Evolutionary conservation across 1,284 basidiomycete genomes (phyloP), one percentile per base, ranked within the genome.

Genomic region (Porogramme epimiltina): DNA sequence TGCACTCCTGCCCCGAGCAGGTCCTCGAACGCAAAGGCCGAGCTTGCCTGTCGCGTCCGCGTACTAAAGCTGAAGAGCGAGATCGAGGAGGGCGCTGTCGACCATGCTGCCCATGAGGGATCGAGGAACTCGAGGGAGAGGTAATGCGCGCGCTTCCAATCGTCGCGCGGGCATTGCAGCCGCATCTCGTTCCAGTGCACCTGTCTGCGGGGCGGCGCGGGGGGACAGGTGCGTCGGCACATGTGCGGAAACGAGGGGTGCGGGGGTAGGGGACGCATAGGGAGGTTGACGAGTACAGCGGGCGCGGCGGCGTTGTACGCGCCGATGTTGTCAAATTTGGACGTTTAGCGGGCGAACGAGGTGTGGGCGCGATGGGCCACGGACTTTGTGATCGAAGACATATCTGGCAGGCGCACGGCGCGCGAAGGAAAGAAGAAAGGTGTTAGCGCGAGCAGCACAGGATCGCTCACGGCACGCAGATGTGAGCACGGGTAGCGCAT

Each of bases 121-220:
- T 71, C 96, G 94, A 50, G 96, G 83, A 93, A 95, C 71, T 97
- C 94, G 51, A 96, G 83, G 28, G 87, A 89, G 49, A 90, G 81
- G 70, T 96, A 96, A 77, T 96, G 96, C 13, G 93, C 89, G 57
- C 89, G 80, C 69, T 90, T 91, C 11, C 84, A 86, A n/a, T 77
- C 75, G 63, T 85, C 88, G 54, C 84, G 80, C 38, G 85, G 87
- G 68, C 85, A 81, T 54, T 82, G 73, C 49, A 85, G 64, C 62
- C 90, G 87, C 3, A 90, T 92, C 41, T 84, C 79, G 60, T 91
- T 91, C 89, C 89, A 92, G 65, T 90, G 89, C 55, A 86, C 71
- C 86, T 88, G 45, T 24, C n/a, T 9, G 24, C n/a, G n/a, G n/a
- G n/a, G n/a, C n/a, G n/a, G n/a, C n/a, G n/a, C 31, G 16, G 22